Evolutionary conservation across 352 stramenopile species (phyloP).

Genomic region (Phytophthora europaea): DNA sequence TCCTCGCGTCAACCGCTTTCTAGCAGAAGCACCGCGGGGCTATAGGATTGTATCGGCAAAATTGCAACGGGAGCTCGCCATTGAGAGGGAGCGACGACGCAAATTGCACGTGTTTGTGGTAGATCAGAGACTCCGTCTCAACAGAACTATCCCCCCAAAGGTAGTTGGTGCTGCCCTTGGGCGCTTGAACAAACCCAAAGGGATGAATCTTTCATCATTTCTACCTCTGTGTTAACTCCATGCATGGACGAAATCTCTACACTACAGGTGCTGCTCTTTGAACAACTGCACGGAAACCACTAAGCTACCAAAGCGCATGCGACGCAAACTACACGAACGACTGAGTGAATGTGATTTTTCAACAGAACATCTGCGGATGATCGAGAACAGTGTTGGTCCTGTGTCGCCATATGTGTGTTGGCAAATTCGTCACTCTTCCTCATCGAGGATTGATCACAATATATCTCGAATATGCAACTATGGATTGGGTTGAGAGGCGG

Average conservation of each 20-base stretch:
- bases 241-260: too few relatives aligned
- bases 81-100: too few relatives aligned
- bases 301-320: too few relatives aligned
- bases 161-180: conserved; percentile 39
- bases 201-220: not conserved
- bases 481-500: conserved; percentile 22
- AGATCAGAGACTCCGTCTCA: conserved; percentile 31
- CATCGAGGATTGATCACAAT: not conserved
- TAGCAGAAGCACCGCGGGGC: conserved; percentile 15
- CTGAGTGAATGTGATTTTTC: too few relatives aligned
- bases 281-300: not conserved
- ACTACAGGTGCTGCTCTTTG: not conserved
- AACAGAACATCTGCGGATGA: too few relatives aligned
- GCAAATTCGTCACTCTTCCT: too few relatives aligned
- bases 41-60: not conserved
- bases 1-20: conserved; percentile 35
- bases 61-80: too few relatives aligned
- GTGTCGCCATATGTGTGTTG: too few relatives aligned
- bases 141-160: conserved; percentile 36
- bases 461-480: conserved; percentile 12
- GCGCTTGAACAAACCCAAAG: conserved; percentile 6
- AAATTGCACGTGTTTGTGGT: not conserved
- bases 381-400: too few relatives aligned
- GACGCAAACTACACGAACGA: too few relatives aligned
- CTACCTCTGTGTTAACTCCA: not conserved